Percentiles rank a stretch among this genome's conserved stretches.
These are phyloP conservation scores for Tillandsia leiboldiana DNA, from an alignment of 176 grass and related monocot genomes.

Conservation along the genomic window DNA sequence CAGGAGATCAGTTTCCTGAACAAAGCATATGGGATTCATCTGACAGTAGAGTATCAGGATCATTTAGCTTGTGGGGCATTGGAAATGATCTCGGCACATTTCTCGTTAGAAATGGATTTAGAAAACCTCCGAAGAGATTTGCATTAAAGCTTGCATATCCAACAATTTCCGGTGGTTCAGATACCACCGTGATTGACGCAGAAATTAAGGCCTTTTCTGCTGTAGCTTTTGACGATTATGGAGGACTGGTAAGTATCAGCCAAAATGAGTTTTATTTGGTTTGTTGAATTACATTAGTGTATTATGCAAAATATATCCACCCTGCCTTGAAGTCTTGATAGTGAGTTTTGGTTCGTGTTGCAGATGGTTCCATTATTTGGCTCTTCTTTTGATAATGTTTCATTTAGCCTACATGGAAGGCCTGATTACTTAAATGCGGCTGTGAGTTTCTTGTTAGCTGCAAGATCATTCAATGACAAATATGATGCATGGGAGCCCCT, in stretches of 20 bases:
- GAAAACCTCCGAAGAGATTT: slow-evolving; percentile 74
- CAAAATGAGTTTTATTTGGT: neutral
- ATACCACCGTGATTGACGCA: slow-evolving; percentile 73
- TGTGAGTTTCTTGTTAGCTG: slow-evolving; percentile 62
- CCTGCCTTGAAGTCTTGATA: no score
- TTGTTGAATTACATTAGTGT: neutral
- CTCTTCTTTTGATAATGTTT: slow-evolving; percentile 56
- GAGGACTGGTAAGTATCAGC: slow-evolving; percentile 60
- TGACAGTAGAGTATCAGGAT: slow-evolving; percentile 45
- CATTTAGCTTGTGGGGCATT: slow-evolving; percentile 90
- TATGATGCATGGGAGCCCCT: slow-evolving; percentile 88
- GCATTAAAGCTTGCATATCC: slow-evolving; percentile 58
- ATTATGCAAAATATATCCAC: no score
- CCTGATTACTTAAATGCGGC: slow-evolving; percentile 70
- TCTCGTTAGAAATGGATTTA: slow-evolving; percentile 82
- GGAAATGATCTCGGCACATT: slow-evolving; percentile 66
- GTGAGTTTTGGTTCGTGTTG: slow-evolving; percentile 7
- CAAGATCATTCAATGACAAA: slow-evolving; percentile 92
- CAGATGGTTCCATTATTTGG: slow-evolving; percentile 96
- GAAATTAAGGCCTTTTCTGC: slow-evolving; percentile 82
- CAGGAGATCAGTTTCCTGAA: slow-evolving; percentile 67
- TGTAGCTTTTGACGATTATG: slow-evolving; percentile 89
- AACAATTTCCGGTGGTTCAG: slow-evolving; percentile 48
- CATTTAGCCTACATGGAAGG: slow-evolving; percentile 71
- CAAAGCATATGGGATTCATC: slow-evolving; percentile 82